Evolutionary conservation across 192 early-diverging fungal species (phyloP), one percentile per base, ranked within the genome.

Genomic region (Lunasporangiospora selenospora): DNA sequence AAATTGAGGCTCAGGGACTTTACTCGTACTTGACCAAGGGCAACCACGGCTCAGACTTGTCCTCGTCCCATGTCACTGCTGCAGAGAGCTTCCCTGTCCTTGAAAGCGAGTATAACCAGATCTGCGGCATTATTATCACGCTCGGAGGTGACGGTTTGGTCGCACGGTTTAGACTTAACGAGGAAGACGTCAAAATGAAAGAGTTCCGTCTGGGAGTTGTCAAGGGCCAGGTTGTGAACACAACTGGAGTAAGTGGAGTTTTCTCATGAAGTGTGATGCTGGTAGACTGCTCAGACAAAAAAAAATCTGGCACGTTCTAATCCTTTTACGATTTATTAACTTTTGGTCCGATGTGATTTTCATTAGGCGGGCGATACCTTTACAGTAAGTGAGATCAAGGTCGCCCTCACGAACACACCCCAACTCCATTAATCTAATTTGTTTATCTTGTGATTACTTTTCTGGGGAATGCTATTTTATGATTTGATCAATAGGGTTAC

Each of bases 81-180:
- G 49, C 64, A 0, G 58, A 76, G 29, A 57, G 57, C 32, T 47
- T 62, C 40, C 55, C 71, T 2, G 67, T 62, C n/a, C 33, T 89
- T 50, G 77, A 83, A 26, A 47, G 67, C 21, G 58, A 55, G 2
- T 85, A 85, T 53, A 58, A 59, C 11, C 27, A 55, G 40, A 73
- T 89, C 37, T 71, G 81, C 23, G 80, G 85, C n/a, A 79, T 88
- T 12, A 76, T 92, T 9, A 65, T 92, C 16, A 93, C 92, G 1
- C 58, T 91, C 1, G 92, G 92, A 18, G 66, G 77, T 8, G 77
- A 91, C 15, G 92, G 92, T 24, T 80, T 85, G 2, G 62, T 85
- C 18, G 84, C 83, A 0, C 62, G 55, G 47, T 77, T 80, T 43
- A 63, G 76, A 23, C 57, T 73, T 33, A 44, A 75, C 6, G 58